phyloP scores from a whole-genome alignment of 257 asterid genomes.

The Solanum okadae region DNA sequence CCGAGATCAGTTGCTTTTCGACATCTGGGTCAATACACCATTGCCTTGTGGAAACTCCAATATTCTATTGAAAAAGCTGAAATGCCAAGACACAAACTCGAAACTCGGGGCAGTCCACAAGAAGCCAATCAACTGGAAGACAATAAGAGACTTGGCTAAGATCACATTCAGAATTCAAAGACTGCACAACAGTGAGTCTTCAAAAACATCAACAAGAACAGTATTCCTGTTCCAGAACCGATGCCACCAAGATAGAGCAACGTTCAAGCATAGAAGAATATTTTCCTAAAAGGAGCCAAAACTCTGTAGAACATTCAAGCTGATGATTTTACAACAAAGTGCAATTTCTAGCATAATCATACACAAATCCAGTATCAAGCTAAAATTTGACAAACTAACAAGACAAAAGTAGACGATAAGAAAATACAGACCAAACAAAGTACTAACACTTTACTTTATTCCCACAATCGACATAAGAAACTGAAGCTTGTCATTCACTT shows the following conservation, averaged over 20 bases:
- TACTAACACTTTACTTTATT: constrained; percentile 17
- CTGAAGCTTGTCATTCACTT: constrained; percentile 34
- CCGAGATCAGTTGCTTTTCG: background rate
- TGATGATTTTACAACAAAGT: background rate
- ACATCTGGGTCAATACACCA: background rate
- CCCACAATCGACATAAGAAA: constrained; percentile 80
- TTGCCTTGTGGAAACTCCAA: background rate
- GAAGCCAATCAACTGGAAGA: background rate
- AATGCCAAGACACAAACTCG: background rate
- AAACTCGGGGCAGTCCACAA: background rate
- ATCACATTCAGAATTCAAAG: background rate
- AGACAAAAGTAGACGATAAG: background rate
- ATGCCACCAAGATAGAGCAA: background rate
- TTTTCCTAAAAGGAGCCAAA: background rate
- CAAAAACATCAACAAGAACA: background rate
- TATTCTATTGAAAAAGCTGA: background rate
- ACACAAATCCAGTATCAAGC: background rate
- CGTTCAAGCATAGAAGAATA: background rate
- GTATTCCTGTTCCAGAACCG: background rate
- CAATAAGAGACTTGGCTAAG: background rate
- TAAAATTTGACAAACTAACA: background rate
- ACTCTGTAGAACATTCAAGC: background rate
- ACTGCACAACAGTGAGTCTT: background rate
- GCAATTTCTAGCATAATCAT: background rate
- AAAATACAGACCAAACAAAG: background rate